phyloP scores from a whole-genome alignment of 129 eudicot genomes.

The Flaveria bidentis region DNA sequence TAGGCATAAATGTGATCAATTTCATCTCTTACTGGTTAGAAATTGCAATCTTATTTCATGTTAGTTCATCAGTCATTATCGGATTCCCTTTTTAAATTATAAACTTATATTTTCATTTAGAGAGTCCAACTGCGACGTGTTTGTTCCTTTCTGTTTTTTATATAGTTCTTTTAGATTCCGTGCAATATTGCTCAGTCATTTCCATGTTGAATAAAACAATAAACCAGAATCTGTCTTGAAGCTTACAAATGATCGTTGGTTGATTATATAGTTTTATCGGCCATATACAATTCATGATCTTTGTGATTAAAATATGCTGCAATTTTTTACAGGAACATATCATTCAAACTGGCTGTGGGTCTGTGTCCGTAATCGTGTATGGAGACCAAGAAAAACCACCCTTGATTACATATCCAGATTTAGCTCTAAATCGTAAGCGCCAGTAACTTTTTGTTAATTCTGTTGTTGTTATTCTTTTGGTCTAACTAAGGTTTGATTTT shows the following conservation, averaged over 20 bases:
- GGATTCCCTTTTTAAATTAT: slow-evolving; percentile 25
- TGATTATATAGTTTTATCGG: neutral
- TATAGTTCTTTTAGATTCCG: slow-evolving; percentile 11
- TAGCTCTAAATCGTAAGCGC: slow-evolving; percentile 91
- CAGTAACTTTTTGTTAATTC: neutral
- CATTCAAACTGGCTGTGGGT: slow-evolving; percentile 71
- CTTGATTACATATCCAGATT: slow-evolving; percentile 91
- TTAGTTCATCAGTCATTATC: slow-evolving; percentile 41
- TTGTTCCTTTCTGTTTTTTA: slow-evolving; percentile 17
- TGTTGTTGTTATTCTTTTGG: neutral
- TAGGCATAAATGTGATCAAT: slow-evolving; percentile 22
- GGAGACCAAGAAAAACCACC: slow-evolving; percentile 97
- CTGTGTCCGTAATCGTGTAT: slow-evolving; percentile 89
- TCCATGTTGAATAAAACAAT: slow-evolving; percentile 19
- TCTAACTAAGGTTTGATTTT: neutral
- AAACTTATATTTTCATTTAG: slow-evolving; percentile 29
- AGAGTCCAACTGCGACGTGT: slow-evolving; percentile 34
- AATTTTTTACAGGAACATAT: slow-evolving; percentile 67
- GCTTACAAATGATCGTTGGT: slow-evolving; percentile 18
- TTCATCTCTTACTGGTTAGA: slow-evolving; percentile 36
- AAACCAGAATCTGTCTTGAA: slow-evolving; percentile 24
- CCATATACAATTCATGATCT: neutral
- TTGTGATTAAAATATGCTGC: slow-evolving; percentile 19
- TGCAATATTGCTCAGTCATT: slow-evolving; percentile 3
- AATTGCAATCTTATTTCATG: slow-evolving; percentile 38